Evolutionary conservation across 177 flowering plant genomes (phyloP), one percentile per base, ranked within the genome.

Genomic region (Vitis hybrid): DNA sequence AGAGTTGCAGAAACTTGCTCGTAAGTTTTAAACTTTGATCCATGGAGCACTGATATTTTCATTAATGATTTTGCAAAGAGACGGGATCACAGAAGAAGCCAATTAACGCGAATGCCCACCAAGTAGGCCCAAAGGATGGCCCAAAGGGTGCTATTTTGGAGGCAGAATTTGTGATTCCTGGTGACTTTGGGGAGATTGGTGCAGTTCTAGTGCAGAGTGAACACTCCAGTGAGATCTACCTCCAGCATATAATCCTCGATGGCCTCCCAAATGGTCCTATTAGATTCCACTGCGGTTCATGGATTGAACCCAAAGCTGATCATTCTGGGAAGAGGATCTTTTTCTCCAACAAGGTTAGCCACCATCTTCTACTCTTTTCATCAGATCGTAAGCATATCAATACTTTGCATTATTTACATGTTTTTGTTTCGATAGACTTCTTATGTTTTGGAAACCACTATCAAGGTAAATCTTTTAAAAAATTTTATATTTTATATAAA

Each of bases 211-310:
- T 95, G 15, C 82, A 81, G 64, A 93, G 93, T 70, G 87, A 87
- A 68, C 94, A 93, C 78, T 86, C 76, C 71, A 81, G 70, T 61
- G 99, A 93, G 83, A 81, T 91, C 83, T 87, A 9, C 69, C 39
- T 93, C 8, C 65, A 82, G n/a, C 70, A 75, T 55, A 84, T 90
- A 1, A 74, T 72, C 13, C 76, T 95, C 15, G 70, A 77, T n/a
- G 95, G 93, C 3, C 78, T 87, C 15, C 57, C 76, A 3, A 7
- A 57, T 57, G 90, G 90, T 10, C 52, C 83, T 0, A 55, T 82
- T 16, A 65, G 16, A 7, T 5, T 93, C 3, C 33, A 55, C 0
- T 87, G 94, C 52, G 26, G 29, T 10, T 91, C 99, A 0, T 95
- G 97, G 96, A 75, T 91, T 19, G 84, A 80, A 19, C 75, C 98